A percentile compares a stretch with the other conserved stretches of the same genome.
Evolutionary conservation across 2,329 filamentous ascomycete species (phyloP).

Genomic region (Allantophomopsis cytisporea): DNA sequence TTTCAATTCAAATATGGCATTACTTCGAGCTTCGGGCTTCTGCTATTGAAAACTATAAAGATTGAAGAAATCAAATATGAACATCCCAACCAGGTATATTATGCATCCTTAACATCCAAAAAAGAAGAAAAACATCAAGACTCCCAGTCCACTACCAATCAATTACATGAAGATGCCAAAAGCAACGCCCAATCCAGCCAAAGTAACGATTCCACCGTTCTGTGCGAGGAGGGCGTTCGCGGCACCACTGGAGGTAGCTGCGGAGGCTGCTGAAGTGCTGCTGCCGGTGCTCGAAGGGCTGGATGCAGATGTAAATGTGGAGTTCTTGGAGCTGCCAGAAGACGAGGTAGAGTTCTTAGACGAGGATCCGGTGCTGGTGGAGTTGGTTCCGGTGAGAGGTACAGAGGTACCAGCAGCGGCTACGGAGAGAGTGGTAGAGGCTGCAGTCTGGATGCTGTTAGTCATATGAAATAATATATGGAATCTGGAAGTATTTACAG

Average conservation of each 20-base stretch:
- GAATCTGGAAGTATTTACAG: slow-evolving; percentile 2
- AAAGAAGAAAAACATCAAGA: too few species aligned
- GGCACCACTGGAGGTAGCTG: slow-evolving; percentile 7
- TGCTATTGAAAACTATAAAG: too few species aligned
- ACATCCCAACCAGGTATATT: too few species aligned
- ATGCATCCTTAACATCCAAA: too few species aligned
- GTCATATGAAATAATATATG: not conserved
- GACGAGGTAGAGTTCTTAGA: slow-evolving; percentile 1
- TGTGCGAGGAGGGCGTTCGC: slow-evolving; percentile 10
- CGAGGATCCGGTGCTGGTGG: not conserved
- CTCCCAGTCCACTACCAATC: too few species aligned
- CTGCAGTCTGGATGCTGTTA: not conserved
- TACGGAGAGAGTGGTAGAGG: slow-evolving; percentile 3
- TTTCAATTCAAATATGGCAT: too few species aligned
- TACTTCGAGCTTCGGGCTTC: too few species aligned
- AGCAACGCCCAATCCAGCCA: slow-evolving; percentile 14
- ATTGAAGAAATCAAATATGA: too few species aligned
- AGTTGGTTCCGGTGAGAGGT: not conserved
- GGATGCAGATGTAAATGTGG: slow-evolving; percentile 18
- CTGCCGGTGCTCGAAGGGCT: slow-evolving; percentile 21
- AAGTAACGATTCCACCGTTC: slow-evolving; percentile 13
- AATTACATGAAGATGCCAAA: slow-evolving; percentile 18
- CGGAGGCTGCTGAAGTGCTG: slow-evolving; percentile 6
- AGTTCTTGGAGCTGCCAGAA: slow-evolving; percentile 1
- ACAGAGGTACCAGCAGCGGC: slow-evolving; percentile 1